Percentiles rank a stretch among this genome's conserved stretches.
These are phyloP conservation scores for Penicillium polonicum DNA, from an alignment of 2,329 filamentous ascomycete genomes.

Conservation along the genomic window DNA sequence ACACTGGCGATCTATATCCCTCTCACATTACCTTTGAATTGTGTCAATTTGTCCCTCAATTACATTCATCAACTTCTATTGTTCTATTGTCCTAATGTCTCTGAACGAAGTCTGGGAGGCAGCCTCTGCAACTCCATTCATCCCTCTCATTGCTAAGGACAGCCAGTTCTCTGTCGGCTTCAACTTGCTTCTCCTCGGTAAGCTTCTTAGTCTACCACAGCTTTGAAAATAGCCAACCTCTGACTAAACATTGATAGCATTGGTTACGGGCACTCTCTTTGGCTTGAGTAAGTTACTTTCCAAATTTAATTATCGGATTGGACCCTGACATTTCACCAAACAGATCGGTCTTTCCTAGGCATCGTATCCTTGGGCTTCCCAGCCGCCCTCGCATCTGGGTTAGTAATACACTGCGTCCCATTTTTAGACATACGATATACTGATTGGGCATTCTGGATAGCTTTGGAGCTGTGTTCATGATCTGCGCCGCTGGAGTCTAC, in stretches of 20 bases:
- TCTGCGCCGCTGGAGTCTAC: constrained; percentile 98
- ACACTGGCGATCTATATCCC: constrained; percentile 6
- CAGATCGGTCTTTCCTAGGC: constrained; percentile 79
- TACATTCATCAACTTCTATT: not conserved
- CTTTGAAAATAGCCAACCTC: constrained; percentile 3
- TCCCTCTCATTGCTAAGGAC: constrained; percentile 75
- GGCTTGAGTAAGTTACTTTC: constrained; percentile 68
- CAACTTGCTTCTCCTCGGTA: constrained; percentile 67
- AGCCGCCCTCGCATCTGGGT: constrained; percentile 88
- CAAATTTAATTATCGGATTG: not conserved
- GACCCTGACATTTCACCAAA: constrained; percentile 10
- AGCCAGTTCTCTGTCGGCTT: constrained; percentile 82
- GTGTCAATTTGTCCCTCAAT: constrained; percentile 4
- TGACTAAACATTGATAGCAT: constrained; percentile 42
- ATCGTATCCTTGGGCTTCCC: constrained; percentile 77
- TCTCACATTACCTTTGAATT: not conserved
- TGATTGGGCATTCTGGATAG: constrained; percentile 48
- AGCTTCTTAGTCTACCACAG: constrained; percentile 22
- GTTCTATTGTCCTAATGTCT: constrained; percentile 51
- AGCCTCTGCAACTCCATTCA: constrained; percentile 81
- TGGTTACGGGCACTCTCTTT: constrained; percentile 75
- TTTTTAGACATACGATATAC: constrained; percentile 12
- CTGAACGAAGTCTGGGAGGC: constrained; percentile 91
- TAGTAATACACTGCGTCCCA: constrained; percentile 43
- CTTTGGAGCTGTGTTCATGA: constrained; percentile 95